Conservation (phyloP, 2,329 filamentous ascomycete species). For the Botrytis tulipae region DNA sequence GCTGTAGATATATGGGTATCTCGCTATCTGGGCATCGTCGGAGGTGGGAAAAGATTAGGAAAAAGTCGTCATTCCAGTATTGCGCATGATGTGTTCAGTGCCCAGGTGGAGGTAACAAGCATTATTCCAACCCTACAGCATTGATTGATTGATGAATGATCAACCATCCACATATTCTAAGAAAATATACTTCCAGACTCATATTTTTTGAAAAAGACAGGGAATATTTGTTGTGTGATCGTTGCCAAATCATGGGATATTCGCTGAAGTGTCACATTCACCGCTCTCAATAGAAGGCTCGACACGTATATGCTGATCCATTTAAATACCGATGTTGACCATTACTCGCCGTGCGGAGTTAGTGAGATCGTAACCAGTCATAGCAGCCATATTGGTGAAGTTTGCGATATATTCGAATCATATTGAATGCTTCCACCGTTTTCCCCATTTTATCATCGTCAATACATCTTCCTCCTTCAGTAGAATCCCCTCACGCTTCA, state of each 20-base stretch:
- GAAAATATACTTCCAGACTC: slow-evolving; percentile 3
- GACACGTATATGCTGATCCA: slow-evolving; percentile 23
- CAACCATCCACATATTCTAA: slow-evolving; percentile 11
- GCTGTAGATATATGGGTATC: slow-evolving; percentile 15
- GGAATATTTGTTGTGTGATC: slow-evolving; percentile 20
- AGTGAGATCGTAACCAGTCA: slow-evolving; percentile 7
- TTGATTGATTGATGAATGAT: slow-evolving; percentile 21
- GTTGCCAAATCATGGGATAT: slow-evolving; percentile 22
- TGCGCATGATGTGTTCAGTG: slow-evolving; percentile 22
- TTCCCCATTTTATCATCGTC: slow-evolving; percentile 13
- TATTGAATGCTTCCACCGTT: slow-evolving; percentile 6
- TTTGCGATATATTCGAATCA: slow-evolving; percentile 18
- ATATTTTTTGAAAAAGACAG: slow-evolving; percentile 4
- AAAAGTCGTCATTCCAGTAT: slow-evolving; percentile 18
- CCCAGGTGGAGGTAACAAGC: slow-evolving; percentile 16
- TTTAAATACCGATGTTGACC: slow-evolving; percentile 17
- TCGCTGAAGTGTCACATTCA: slow-evolving; percentile 22
- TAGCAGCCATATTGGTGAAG: slow-evolving; percentile 7
- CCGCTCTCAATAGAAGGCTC: slow-evolving; percentile 15
- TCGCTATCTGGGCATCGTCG: slow-evolving; percentile 7
- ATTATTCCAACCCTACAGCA: slow-evolving; percentile 17
- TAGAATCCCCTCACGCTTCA: slow-evolving; percentile 7
- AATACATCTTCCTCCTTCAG: slow-evolving; percentile 5
- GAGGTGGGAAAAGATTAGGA: background rate
- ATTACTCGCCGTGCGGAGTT: slow-evolving; percentile 12